Percentiles rank a stretch among this genome's conserved stretches.
Evolutionary conservation across 352 stramenopile genomes (phyloP).

Genomic region (Phytophthora sp.): DNA sequence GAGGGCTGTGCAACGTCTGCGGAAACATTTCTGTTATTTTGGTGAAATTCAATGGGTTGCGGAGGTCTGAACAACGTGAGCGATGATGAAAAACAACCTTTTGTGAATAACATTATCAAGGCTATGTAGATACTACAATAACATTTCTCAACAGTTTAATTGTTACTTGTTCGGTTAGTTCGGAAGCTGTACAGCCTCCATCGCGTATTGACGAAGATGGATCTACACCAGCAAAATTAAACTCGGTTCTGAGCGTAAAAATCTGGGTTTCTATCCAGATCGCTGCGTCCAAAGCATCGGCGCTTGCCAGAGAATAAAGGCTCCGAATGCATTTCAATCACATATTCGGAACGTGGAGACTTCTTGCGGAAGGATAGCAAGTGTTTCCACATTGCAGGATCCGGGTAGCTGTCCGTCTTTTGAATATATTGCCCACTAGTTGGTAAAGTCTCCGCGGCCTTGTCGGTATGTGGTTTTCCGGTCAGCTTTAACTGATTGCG

Average conservation of each 20-base stretch:
- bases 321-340: conserved; percentile 41
- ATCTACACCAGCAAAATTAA: conserved; percentile 7
- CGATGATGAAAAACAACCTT: too few relatives aligned
- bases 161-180: background rate
- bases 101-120: too few relatives aligned
- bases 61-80: conserved; percentile 5
- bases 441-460: background rate
- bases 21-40: conserved; percentile 5
- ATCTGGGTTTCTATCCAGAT: background rate
- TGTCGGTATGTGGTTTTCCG: background rate
- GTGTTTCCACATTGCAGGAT: conserved; percentile 60
- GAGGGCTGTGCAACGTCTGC: conserved; percentile 47
- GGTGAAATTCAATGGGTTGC: conserved; percentile 13
- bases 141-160: background rate
- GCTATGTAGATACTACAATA: too few relatives aligned
- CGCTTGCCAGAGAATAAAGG: conserved; percentile 33
- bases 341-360: conserved; percentile 36
- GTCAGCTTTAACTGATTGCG: conserved; percentile 42
- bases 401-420: conserved; percentile 12
- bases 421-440: too few relatives aligned
- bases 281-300: conserved; percentile 50
- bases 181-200: background rate
- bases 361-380: conserved; percentile 56
- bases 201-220: conserved; percentile 1
- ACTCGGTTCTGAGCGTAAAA: conserved; percentile 2